These are phyloP conservation scores for Heteromeles arbutifolia DNA, from an alignment of 306 rosid genomes.

Conservation along the genomic window DNA sequence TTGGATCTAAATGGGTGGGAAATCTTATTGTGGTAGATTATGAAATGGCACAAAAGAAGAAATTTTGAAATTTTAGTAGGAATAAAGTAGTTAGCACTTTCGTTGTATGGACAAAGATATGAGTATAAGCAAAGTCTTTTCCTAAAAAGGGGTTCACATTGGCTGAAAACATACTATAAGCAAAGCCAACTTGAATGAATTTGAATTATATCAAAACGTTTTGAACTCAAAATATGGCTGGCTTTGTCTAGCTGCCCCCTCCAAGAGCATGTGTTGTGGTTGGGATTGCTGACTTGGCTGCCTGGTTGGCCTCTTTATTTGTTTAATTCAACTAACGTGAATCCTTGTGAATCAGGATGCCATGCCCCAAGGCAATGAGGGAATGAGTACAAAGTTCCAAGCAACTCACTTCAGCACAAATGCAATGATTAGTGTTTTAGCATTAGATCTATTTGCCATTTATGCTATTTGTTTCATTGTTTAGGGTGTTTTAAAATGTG, in stretches of 20 bases:
- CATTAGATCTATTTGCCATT: neutral
- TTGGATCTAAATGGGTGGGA: neutral
- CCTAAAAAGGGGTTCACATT: neutral
- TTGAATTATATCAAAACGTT: neutral
- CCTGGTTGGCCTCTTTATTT: neutral
- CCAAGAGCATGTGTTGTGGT: neutral
- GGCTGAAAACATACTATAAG: neutral
- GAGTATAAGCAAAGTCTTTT: neutral
- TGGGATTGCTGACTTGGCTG: slow-evolving; percentile 1
- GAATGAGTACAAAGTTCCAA: neutral
- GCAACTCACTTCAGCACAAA: neutral
- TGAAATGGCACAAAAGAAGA: neutral
- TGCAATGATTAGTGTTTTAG: neutral
- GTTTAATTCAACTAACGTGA: neutral
- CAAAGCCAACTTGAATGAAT: neutral
- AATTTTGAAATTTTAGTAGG: neutral
- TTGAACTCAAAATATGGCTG: slow-evolving; percentile 4
- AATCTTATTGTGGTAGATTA: neutral
- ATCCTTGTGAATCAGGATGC: neutral
- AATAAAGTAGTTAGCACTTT: neutral
- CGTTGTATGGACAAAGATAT: neutral
- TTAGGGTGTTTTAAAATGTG: no score
- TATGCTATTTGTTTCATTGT: no score
- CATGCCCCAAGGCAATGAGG: neutral
- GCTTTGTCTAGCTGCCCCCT: neutral